A percentile compares a stretch with the other conserved stretches of the same genome.
phyloP scores from a whole-genome alignment of 768 basidiomycete genomes.

The Arthromyces matolae region DNA sequence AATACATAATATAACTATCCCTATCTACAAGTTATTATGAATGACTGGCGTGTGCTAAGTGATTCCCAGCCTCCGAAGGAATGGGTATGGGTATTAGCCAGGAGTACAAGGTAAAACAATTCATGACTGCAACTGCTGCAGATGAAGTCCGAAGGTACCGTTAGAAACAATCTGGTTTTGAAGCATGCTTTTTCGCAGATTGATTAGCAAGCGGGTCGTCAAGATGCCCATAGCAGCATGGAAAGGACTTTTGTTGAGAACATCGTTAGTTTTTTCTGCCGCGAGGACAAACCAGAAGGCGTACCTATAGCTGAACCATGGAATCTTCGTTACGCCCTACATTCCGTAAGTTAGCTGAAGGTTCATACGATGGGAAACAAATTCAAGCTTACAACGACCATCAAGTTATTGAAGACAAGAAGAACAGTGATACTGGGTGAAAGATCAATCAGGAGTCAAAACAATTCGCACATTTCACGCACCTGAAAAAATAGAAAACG shows the following conservation, averaged over 20 bases:
- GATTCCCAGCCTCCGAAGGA: too few species aligned
- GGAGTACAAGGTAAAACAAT: too few species aligned
- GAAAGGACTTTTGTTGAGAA: constrained; percentile 32
- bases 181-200: constrained; percentile 35
- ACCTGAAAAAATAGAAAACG: constrained; percentile 43
- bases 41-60: too few species aligned
- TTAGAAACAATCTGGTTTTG: constrained; percentile 6
- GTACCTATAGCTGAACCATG: constrained; percentile 45
- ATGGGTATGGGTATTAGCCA: too few species aligned
- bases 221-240: constrained; percentile 45
- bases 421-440: constrained; percentile 31
- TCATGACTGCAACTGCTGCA: too few species aligned
- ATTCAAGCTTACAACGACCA: constrained; percentile 33
- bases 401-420: constrained; percentile 43
- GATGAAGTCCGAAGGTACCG: background rate
- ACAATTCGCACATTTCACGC: background rate
- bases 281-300: constrained; percentile 17
- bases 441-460: background rate
- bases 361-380: background rate
- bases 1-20: too few species aligned
- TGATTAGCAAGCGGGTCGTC: constrained; percentile 44
- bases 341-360: background rate
- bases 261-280: background rate
- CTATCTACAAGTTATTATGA: too few species aligned
- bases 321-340: constrained; percentile 40